Conservation (phyloP, 257 asterid genomes). For the Vinca minor region DNA sequence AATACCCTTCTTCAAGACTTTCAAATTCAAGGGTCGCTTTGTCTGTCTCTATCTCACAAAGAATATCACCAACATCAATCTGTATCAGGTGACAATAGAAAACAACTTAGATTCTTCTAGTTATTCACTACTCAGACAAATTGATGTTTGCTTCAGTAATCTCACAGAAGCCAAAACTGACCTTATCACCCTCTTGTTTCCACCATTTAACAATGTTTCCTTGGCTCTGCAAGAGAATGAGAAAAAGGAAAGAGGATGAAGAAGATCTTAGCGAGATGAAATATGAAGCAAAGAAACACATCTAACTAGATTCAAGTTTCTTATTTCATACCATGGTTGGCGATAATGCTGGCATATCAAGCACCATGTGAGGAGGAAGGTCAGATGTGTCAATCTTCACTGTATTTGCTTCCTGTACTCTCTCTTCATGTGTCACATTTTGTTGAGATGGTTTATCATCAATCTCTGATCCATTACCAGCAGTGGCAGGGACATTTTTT, state of each 20-base stretch:
- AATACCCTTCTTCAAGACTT: conserved; percentile 99
- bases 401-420: conserved; percentile 45
- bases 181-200: conserved; percentile 98
- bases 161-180: conserved; percentile 21
- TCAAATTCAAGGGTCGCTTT: conserved; percentile 95
- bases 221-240: conserved; percentile 54
- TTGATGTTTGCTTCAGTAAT: conserved; percentile 6
- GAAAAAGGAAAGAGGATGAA: neutral
- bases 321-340: conserved; percentile 85
- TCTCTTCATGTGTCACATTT: conserved; percentile 32
- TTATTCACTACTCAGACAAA: conserved; percentile 1
- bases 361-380: conserved; percentile 91
- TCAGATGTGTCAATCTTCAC: conserved; percentile 46
- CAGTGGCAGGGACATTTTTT: conserved; percentile 50
- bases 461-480: conserved; percentile 40
- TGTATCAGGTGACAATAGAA: conserved; percentile 36
- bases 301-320: neutral
- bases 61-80: conserved; percentile 89
- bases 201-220: conserved; percentile 88
- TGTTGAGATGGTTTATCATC: conserved; percentile 38
- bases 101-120: conserved; percentile 7
- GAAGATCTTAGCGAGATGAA: conserved; percentile 9
- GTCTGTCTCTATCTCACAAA: conserved; percentile 98
- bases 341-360: conserved; percentile 94
- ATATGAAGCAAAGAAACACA: conserved; percentile 7